phyloP scores from a whole-genome alignment of 352 stramenopile species.

The Phytophthora sansomeana region DNA sequence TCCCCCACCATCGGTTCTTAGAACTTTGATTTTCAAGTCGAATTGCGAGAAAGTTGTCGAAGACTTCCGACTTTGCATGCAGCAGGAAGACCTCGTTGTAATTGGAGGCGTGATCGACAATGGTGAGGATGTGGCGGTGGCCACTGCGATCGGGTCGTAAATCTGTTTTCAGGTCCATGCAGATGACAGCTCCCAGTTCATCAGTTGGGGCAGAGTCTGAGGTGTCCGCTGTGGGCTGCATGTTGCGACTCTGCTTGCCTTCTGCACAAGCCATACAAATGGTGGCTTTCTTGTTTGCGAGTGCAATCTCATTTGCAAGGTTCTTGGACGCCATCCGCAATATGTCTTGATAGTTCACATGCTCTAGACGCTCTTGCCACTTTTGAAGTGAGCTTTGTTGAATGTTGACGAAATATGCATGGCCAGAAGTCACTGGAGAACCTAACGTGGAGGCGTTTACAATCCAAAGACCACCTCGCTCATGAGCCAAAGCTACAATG shows the following conservation, averaged over 20 bases:
- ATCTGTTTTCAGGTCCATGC: conserved; percentile 18
- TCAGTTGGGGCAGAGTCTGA: conserved; percentile 15
- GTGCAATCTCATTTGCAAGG: not conserved
- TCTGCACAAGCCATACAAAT: conserved; percentile 9
- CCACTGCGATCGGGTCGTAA: conserved; percentile 4
- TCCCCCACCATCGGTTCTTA: conserved; percentile 1
- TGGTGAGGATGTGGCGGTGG: conserved; percentile 11
- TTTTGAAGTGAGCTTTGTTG: not conserved
- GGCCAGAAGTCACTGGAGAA: not conserved
- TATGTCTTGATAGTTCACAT: not conserved
- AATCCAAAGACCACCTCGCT: not conserved
- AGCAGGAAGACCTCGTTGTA: conserved; percentile 25
- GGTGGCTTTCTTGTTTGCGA: not conserved
- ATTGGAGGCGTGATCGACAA: conserved; percentile 20
- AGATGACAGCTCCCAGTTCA: conserved; percentile 11
- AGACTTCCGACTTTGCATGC: conserved; percentile 14
- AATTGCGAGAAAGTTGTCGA: conserved; percentile 10
- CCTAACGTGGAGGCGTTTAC: not conserved
- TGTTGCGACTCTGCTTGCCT: not conserved
- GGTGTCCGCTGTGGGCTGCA: not conserved
- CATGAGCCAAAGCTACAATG: not conserved
- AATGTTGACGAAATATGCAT: not conserved
- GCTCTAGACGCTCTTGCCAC: not conserved
- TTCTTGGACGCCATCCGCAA: not conserved
- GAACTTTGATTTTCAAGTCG: conserved; percentile 1